phyloP scores from a whole-genome alignment of 78 protist species.

The Neovahlkampfia damariscottae region DNA sequence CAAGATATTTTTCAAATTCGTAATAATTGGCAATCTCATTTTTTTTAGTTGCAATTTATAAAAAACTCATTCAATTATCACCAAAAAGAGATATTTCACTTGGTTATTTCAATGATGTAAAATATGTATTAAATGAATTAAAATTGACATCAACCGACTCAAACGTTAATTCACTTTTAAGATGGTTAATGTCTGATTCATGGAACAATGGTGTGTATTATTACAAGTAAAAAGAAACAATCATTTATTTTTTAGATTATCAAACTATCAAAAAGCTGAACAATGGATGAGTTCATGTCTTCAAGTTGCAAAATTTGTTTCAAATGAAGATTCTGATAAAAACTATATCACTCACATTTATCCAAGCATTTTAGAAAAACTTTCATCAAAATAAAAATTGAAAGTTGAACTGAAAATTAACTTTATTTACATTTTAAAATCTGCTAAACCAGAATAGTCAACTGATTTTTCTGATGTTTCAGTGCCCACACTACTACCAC shows the following conservation, averaged over 20 bases:
- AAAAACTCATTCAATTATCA: background rate
- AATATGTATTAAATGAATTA: background rate
- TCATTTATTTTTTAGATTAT: background rate
- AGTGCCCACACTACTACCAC: too few species aligned
- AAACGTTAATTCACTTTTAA: too few species aligned
- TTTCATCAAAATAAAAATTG: too few species aligned
- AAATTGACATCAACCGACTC: background rate
- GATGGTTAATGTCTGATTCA: background rate
- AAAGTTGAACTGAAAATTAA: too few species aligned
- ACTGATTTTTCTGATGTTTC: too few species aligned
- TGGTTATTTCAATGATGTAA: background rate
- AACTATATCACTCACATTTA: too few species aligned
- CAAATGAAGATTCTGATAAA: too few species aligned
- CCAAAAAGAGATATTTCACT: background rate
- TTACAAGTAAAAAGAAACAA: background rate
- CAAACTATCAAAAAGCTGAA: background rate
- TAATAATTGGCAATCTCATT: background rate
- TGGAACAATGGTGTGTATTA: background rate
- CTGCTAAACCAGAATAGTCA: too few species aligned
- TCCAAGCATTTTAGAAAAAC: too few species aligned
- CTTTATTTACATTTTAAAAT: too few species aligned
- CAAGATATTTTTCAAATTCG: background rate
- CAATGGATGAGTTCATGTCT: too few species aligned
- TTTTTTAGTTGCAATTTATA: background rate
- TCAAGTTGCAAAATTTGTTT: too few species aligned